Conservation (phyloP, 345 rosid species). For the Microthlaspi erraticum region DNA sequence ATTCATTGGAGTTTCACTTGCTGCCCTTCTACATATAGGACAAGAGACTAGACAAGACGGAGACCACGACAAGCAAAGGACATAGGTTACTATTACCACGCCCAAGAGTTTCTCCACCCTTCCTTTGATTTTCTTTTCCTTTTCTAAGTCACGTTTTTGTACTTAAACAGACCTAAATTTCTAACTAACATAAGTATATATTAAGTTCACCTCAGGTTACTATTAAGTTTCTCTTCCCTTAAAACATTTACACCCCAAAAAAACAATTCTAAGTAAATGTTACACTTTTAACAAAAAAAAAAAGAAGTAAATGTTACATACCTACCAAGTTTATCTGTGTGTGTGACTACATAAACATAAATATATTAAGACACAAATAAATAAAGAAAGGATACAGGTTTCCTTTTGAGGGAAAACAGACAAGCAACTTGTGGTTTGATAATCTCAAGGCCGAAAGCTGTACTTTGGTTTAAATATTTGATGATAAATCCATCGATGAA, state of each 20-base stretch:
- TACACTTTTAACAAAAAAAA: background rate
- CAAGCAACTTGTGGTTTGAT: slow-evolving; percentile 43
- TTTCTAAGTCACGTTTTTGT: background rate
- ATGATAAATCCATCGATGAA: slow-evolving; percentile 10
- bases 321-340: too few relatives aligned
- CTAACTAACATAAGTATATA: too few relatives aligned
- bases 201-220: too few relatives aligned
- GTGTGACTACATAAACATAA: too few relatives aligned
- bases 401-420: slow-evolving; percentile 38
- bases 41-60: slow-evolving; percentile 38
- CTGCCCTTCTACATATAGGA: slow-evolving; percentile 7
- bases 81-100: slow-evolving; percentile 24
- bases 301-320: background rate
- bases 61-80: slow-evolving; percentile 23
- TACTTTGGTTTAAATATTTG: slow-evolving; percentile 22
- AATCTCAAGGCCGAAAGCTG: slow-evolving; percentile 42
- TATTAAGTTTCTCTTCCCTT: too few relatives aligned
- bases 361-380: too few relatives aligned
- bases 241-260: background rate
- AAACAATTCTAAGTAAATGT: slow-evolving; percentile 4
- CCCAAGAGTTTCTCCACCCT: slow-evolving; percentile 29
- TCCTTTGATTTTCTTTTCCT: background rate
- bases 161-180: background rate
- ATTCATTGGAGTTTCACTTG: slow-evolving; percentile 5
- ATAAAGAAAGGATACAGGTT: slow-evolving; percentile 9